Evolutionary conservation across 2,329 filamentous ascomycete species (phyloP).

Genomic region (Metarhizium sp.): DNA sequence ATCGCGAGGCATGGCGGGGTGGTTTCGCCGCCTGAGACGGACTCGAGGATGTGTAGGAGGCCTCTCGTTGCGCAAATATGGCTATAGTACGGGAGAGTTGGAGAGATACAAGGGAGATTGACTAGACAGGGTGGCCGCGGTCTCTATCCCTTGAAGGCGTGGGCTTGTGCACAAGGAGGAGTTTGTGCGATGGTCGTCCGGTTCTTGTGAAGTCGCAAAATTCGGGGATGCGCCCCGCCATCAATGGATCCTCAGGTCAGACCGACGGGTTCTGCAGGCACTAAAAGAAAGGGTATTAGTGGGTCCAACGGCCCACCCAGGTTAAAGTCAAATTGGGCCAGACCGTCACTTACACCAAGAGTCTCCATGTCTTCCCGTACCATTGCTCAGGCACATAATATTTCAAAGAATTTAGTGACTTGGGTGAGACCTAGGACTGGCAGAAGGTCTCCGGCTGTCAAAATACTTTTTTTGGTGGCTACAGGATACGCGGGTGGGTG

Average conservation of each 20-base stretch:
- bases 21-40: not conserved
- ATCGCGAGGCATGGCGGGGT: slow-evolving; percentile 72
- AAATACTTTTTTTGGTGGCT: no score
- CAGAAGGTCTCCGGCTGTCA: no score
- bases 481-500: no score
- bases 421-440: no score
- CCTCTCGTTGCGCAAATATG: not conserved
- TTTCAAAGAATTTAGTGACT: no score
- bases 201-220: not conserved
- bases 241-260: not conserved
- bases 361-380: no score
- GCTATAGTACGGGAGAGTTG: not conserved
- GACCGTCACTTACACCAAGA: no score
- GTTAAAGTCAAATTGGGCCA: not conserved
- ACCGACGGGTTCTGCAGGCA: not conserved
- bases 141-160: no score
- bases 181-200: not conserved
- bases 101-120: not conserved
- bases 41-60: not conserved
- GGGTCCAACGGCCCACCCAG: not conserved
- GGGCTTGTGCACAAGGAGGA: no score
- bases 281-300: not conserved
- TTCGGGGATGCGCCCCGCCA: not conserved
- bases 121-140: not conserved
- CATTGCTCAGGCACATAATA: no score